Percentiles rank a stretch among this genome's conserved stretches.
Conservation (phyloP, 192 early-diverging fungal genomes). For the Backusella tarrabulga region DNA sequence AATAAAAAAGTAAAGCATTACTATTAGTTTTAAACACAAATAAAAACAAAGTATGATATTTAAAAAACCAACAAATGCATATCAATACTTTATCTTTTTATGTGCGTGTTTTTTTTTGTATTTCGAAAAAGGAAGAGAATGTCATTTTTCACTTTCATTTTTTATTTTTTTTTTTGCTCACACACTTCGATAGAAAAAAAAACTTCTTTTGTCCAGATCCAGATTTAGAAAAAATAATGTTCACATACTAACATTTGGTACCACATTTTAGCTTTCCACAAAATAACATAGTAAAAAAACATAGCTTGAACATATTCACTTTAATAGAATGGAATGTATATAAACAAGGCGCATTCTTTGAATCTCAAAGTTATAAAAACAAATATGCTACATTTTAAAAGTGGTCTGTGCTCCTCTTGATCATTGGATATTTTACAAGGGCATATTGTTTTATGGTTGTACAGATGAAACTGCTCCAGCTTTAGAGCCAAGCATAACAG, state of each 20-base stretch:
- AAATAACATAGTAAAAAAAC: background rate
- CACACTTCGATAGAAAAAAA: background rate
- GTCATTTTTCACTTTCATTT: background rate
- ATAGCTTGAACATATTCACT: background rate
- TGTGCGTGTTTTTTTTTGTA: background rate
- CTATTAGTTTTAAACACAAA: background rate
- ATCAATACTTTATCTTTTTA: background rate
- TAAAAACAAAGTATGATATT: background rate
- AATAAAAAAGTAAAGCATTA: background rate
- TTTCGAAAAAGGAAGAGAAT: background rate
- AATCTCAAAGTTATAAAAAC: background rate
- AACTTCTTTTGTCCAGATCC: background rate
- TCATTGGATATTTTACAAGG: background rate
- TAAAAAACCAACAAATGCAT: background rate
- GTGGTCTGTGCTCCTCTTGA: constrained; percentile 1
- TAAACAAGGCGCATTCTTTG: background rate
- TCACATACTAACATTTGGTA: constrained; percentile 5
- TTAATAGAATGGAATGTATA: background rate
- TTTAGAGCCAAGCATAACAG: background rate
- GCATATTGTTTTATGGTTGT: background rate
- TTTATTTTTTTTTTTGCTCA: background rate
- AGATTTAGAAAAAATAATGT: background rate
- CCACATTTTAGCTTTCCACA: background rate
- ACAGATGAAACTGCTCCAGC: background rate
- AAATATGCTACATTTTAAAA: background rate